Conservation (phyloP, 106 monocot genomes). For the Dioscorea alata region DNA sequence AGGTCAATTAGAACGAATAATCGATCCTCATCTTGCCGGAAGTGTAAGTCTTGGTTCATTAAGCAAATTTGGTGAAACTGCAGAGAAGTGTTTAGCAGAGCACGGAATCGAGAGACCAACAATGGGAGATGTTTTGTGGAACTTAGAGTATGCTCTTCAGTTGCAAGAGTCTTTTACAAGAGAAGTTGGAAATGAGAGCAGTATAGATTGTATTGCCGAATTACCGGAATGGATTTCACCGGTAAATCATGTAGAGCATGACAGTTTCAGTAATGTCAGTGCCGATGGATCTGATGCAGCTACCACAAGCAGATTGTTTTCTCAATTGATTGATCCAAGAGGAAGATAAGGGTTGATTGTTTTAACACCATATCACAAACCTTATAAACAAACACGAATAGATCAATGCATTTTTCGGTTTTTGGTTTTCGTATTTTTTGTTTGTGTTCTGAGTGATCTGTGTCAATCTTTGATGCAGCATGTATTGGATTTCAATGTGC, state of each 20-base stretch:
- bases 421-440: no score
- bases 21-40: conserved; percentile 41
- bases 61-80: conserved; percentile 52
- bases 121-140: conserved; percentile 78
- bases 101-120: conserved; percentile 48
- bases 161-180: conserved; percentile 39
- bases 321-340: conserved; percentile 46
- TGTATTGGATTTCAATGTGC: no score
- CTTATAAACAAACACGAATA: no score
- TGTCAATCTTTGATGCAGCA: no score
- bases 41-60: conserved; percentile 37
- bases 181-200: conserved; percentile 11
- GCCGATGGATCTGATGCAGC: conserved; percentile 19
- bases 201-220: conserved; percentile 14
- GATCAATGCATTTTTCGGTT: no score
- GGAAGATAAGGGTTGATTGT: conserved; percentile 29
- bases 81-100: conserved; percentile 58
- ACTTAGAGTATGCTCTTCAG: conserved; percentile 60
- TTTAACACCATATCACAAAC: no score
- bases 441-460: no score
- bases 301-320: conserved; percentile 34
- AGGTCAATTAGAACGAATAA: conserved; percentile 38
- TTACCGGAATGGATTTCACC: conserved; percentile 29
- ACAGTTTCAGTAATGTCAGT: conserved; percentile 13
- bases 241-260: not conserved